These are phyloP conservation scores for Zygosaccharomyces lentus DNA, from an alignment of 805 yeast species.

Conservation along the genomic window DNA sequence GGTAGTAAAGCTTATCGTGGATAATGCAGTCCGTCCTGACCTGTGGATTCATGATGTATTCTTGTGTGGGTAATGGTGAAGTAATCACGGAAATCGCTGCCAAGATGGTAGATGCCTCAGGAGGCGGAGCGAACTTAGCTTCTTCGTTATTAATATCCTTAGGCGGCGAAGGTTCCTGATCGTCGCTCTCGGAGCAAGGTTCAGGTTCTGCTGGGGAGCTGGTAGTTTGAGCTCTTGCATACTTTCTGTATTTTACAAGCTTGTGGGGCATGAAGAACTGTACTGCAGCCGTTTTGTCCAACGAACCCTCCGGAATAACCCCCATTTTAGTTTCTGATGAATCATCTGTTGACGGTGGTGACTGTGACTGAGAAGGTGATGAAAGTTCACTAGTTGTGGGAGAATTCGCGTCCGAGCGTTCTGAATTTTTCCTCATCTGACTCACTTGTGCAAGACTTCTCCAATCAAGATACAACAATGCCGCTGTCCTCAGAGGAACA, in stretches of 20 bases:
- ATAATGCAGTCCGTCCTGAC: slow-evolving; percentile 62
- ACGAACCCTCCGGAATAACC: slow-evolving; percentile 24
- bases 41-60: slow-evolving; percentile 64
- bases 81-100: slow-evolving; percentile 73
- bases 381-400: neutral
- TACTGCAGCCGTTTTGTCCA: slow-evolving; percentile 28
- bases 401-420: slow-evolving; percentile 1
- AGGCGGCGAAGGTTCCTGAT: slow-evolving; percentile 6
- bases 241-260: slow-evolving; percentile 22
- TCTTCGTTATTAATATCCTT: slow-evolving; percentile 6
- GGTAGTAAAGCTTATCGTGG: slow-evolving; percentile 75
- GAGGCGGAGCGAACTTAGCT: slow-evolving; percentile 44
- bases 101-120: slow-evolving; percentile 70
- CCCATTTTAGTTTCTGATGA: slow-evolving; percentile 3
- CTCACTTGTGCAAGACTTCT: slow-evolving; percentile 56
- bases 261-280: slow-evolving; percentile 28
- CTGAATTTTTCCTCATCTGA: slow-evolving; percentile 27
- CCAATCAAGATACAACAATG: slow-evolving; percentile 83
- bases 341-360: neutral
- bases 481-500: slow-evolving; percentile 88
- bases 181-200: slow-evolving; percentile 13
- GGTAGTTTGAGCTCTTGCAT: slow-evolving; percentile 26
- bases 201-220: slow-evolving; percentile 6
- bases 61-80: slow-evolving; percentile 74
- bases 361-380: slow-evolving; percentile 4